Conservation (phyloP, 2,329 filamentous ascomycete species). For the Pseudogymnoascus sp. region DNA sequence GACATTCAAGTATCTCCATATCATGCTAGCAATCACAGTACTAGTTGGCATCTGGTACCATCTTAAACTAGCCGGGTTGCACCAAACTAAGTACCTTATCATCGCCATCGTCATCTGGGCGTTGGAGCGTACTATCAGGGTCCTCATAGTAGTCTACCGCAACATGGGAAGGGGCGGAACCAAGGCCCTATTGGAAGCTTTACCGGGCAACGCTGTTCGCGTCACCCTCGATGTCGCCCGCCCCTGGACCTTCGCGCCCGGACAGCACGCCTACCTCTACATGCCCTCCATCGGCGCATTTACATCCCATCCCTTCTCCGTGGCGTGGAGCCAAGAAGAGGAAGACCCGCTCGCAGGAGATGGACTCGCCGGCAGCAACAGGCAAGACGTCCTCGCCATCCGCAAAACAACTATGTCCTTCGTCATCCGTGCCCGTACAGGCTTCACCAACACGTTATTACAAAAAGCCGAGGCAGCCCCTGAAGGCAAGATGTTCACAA, state of each 20-base stretch:
- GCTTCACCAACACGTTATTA: constrained; percentile 64
- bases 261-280: constrained; percentile 74
- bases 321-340: constrained; percentile 67
- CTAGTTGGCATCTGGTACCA: constrained; percentile 62
- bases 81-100: constrained; percentile 52
- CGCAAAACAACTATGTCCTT: constrained; percentile 61
- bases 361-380: constrained; percentile 45
- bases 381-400: constrained; percentile 50
- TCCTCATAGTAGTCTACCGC: constrained; percentile 53
- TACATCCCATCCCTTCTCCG: constrained; percentile 73
- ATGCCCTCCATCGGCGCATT: constrained; percentile 63
- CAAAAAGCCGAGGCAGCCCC: constrained; percentile 55
- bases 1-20: constrained; percentile 66
- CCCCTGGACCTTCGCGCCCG: constrained; percentile 67
- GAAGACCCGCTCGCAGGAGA: constrained; percentile 44
- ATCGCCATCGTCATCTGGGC: constrained; percentile 59
- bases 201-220: constrained; percentile 67
- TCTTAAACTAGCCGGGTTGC: constrained; percentile 45
- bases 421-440: constrained; percentile 64
- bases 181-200: constrained; percentile 61
- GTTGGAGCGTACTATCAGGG: constrained; percentile 52
- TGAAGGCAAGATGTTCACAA: constrained; percentile 53
- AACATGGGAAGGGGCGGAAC: constrained; percentile 62
- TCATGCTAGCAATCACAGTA: constrained; percentile 50
- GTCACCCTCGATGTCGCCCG: constrained; percentile 67